Evolutionary conservation across 164 flowering plant genomes (phyloP), one percentile per base, ranked within the genome.

Genomic region (Sedum album): DNA sequence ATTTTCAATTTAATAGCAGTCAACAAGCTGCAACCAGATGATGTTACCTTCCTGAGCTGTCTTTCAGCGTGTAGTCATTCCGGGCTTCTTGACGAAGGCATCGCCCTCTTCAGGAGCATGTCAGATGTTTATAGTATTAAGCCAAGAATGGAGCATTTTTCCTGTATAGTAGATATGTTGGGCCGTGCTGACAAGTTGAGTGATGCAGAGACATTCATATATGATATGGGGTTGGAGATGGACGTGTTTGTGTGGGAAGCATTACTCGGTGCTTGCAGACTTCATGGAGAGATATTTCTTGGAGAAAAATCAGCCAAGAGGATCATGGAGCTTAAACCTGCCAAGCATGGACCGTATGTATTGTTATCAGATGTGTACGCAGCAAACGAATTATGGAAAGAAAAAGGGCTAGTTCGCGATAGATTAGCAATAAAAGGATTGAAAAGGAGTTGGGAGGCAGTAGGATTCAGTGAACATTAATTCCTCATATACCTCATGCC

Each of bases 11-110:
- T 36, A 60, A 69, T 69, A 71, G 31, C 20, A 8, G 31, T 6
- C 31, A 51, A 48, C n/a, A 72, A 72, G 62, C 49, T 75, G 30
- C 39, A 14, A 38, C 75, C 78, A 35, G 73, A 75, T 48, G 70
- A 39, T 28, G 69, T 75, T n/a, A 72, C 75, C 31, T 75, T 72
- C 36, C 63, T 75, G 14, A 74, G 65, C 15, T 75, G 78, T 61
- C 78, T 75, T 39, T 72, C 67, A 44, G 78, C 78, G 7, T 75
- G 75, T 69, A 75, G 78, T 67, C 78, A 75, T 49, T 68, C 70
- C 30, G 75, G 78, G 31, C 75, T 72, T 38, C 31, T 72, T 23
- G 74, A 75, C 33, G 75, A 75, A 66, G 78, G 78, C 30, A 10
- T 72, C 21, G 14, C 1, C 23, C 36, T 75, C 11, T 75, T 75